phyloP scores from a whole-genome alignment of 73 alveolate species.

The Symbiodinium natans region DNA sequence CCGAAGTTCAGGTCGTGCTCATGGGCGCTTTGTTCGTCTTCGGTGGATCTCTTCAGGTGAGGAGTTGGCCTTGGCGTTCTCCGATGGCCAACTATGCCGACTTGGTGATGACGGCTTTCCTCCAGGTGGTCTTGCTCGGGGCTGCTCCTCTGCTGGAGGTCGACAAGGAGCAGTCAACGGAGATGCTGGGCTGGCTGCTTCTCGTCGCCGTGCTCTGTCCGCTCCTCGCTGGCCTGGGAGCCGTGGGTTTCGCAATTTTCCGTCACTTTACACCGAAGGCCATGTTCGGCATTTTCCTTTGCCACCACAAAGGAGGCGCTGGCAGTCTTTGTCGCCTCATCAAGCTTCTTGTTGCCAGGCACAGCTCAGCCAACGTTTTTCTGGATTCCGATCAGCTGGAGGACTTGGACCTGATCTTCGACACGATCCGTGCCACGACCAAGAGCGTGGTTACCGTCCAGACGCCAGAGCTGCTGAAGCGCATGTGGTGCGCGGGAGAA shows the following conservation, averaged over 20 bases:
- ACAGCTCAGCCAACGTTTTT: constrained; percentile 13
- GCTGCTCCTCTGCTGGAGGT: constrained; percentile 33
- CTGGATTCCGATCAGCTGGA: constrained; percentile 64
- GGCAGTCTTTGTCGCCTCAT: constrained; percentile 48
- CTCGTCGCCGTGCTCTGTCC: constrained; percentile 9
- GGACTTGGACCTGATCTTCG: constrained; percentile 23
- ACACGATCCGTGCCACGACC: constrained; percentile 25
- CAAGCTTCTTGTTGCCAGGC: constrained; percentile 9
- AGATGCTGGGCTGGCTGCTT: constrained; percentile 55
- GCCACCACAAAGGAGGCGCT: constrained; percentile 35
- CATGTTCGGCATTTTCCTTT: background rate
- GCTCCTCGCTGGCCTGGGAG: background rate
- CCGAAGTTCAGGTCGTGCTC: constrained; percentile 72
- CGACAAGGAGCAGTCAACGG: background rate
- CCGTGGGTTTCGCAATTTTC: constrained; percentile 17
- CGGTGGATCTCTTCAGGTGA: constrained; percentile 72
- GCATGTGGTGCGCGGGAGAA: constrained; percentile 56
- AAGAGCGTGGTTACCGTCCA: constrained; percentile 13
- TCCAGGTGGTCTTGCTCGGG: constrained; percentile 40
- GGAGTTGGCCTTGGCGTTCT: constrained; percentile 89
- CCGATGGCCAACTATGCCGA: constrained; percentile 55
- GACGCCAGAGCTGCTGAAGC: constrained; percentile 43
- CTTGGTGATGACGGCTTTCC: constrained; percentile 50
- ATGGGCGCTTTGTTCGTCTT: constrained; percentile 67
- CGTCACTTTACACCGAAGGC: constrained; percentile 18